Evolutionary conservation across 257 asterid species (phyloP), one percentile per base, ranked within the genome.

Genomic region (Anisodus acutangulus): DNA sequence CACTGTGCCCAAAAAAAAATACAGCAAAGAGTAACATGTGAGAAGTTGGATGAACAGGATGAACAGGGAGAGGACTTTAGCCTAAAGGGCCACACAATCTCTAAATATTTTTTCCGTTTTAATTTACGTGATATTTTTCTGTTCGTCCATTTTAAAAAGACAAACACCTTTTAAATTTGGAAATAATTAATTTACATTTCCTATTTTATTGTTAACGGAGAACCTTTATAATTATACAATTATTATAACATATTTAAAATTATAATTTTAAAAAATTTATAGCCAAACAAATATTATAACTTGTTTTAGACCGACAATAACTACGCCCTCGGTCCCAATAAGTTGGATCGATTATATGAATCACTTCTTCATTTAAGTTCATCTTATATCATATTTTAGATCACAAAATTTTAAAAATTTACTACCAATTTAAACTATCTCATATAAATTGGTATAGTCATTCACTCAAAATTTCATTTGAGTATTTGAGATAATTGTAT

Each of bases 1-100:
- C 58, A 72, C 43, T 47, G 22, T 51, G 81, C 62, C 45, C 4
- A 2, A 63, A 76, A 76, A 76, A 76, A 51, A 26, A 51, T 26
- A 74, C 81, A 74, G 62, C 81, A 74, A 74, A 51, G 81, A 76
- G 47, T 76, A 76, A 51, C 81, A 76, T 76, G 81, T 76, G 81
- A 22, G 12, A 51, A 76, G 45, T 22, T 76, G 81, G 81, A 76
- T 76, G 63, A 51, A 74, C 3, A 74, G 81, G 81, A 76, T 76
- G 63, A 51, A 74, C 3, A 74, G 62, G 9, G 60, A 62, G 55
- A 81, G 62, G 22, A 59, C 59, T 81, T 22, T 15, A 12, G 58
- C 11, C 17, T n/a, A 43, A 15, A 19, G 70, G 84, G 39, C 72
- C 81, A 74, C 45, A 49, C 41, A 74, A 74, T 74, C 41, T 26